phyloP scores from a whole-genome alignment of 768 basidiomycete genomes.

The Tephrocybe sp. region DNA sequence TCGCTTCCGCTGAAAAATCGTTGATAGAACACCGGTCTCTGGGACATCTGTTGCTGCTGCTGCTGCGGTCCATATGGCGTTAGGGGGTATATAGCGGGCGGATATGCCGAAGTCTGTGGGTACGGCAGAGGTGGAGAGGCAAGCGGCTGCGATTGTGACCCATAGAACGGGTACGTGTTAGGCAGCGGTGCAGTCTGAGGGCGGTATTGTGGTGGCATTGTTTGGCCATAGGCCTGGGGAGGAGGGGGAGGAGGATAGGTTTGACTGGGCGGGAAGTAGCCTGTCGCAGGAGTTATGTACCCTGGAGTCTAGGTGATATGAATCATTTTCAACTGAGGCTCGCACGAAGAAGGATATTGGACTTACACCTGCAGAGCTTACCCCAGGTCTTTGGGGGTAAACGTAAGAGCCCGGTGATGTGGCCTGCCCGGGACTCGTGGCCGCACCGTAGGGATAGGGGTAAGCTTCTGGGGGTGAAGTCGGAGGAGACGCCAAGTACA shows the following conservation, averaged over 20 bases:
- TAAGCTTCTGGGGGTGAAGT: constrained; percentile 7
- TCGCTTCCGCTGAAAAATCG: constrained; percentile 8
- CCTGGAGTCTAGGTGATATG: too few species aligned
- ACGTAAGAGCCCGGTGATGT: constrained; percentile 2
- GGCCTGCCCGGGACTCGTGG: background rate
- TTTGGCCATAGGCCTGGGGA: background rate
- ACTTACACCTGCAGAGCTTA: constrained; percentile 5
- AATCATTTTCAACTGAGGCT: too few species aligned
- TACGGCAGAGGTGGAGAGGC: constrained; percentile 5
- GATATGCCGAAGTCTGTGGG: constrained; percentile 8
- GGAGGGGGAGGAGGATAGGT: background rate
- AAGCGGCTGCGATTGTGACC: background rate
- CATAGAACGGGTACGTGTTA: background rate
- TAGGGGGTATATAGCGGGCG: constrained; percentile 9
- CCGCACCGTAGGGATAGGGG: constrained; percentile 3
- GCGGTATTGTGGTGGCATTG: background rate
- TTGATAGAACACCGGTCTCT: constrained; percentile 10
- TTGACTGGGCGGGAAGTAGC: constrained; percentile 1
- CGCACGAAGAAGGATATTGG: too few species aligned
- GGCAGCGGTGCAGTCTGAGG: constrained; percentile 3
- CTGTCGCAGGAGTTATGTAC: background rate
- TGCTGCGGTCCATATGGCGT: constrained; percentile 2
- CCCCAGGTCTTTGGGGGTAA: background rate
- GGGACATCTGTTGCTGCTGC: constrained; percentile 2
- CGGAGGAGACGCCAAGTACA: constrained; percentile 3